phyloP scores from a whole-genome alignment of 1,284 basidiomycete genomes.

The Crucibulum parvulum region DNA sequence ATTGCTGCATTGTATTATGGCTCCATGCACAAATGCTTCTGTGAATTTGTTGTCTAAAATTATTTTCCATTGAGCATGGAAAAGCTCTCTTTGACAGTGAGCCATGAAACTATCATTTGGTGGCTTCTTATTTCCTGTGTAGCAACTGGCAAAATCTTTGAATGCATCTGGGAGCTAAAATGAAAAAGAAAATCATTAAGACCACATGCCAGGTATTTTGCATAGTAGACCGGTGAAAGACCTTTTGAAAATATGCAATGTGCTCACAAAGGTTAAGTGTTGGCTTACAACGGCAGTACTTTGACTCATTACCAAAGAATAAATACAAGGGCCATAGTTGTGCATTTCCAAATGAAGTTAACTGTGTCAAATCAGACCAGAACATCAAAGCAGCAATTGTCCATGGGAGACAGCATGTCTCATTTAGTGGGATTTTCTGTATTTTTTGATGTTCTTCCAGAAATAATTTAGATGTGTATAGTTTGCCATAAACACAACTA shows the following conservation, averaged over 20 bases:
- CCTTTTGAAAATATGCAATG: constrained; percentile 12
- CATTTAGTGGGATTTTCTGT: neutral
- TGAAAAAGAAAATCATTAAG: neutral
- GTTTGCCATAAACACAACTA: no score
- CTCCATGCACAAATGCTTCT: constrained; percentile 31
- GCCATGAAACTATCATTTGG: constrained; percentile 1
- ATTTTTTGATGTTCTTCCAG: neutral
- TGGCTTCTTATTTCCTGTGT: neutral
- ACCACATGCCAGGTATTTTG: neutral
- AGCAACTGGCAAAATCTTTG: constrained; percentile 4
- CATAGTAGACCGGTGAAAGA: no score
- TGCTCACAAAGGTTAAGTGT: constrained; percentile 9
- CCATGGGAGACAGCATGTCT: neutral
- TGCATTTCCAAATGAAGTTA: constrained; percentile 16
- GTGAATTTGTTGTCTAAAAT: constrained; percentile 24
- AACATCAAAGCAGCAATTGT: neutral
- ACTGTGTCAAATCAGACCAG: constrained; percentile 15
- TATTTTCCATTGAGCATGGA: constrained; percentile 20
- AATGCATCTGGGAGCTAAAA: constrained; percentile 11
- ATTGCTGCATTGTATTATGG: constrained; percentile 27
- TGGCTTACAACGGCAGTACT: constrained; percentile 11
- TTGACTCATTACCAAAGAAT: constrained; percentile 17
- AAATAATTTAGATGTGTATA: neutral
- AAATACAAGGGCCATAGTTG: constrained; percentile 22
- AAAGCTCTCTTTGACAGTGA: constrained; percentile 14